Percentiles rank a stretch among this genome's conserved stretches.
These are phyloP conservation scores for Paecilomyces niveus DNA, from an alignment of 2,329 filamentous ascomycete species.

Conservation along the genomic window DNA sequence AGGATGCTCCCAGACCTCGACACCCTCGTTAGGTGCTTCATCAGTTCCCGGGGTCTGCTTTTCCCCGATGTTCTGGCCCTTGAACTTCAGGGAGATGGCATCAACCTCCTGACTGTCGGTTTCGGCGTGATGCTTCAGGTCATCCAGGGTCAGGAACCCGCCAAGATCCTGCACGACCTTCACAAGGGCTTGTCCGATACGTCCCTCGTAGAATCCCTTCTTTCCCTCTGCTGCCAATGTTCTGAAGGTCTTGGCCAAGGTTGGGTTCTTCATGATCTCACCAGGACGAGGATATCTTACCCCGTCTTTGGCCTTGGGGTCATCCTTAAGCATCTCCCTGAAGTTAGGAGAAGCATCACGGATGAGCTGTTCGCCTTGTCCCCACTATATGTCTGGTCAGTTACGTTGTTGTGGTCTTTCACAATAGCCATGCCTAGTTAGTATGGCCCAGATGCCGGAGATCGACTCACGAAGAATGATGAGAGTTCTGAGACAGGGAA, in stretches of 20 bases:
- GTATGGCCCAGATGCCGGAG: background rate
- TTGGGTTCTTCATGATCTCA: conserved; percentile 83
- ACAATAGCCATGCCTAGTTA: background rate
- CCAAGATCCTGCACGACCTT: conserved; percentile 70
- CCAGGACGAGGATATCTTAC: conserved; percentile 69
- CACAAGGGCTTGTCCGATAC: conserved; percentile 72
- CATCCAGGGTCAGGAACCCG: conserved; percentile 69
- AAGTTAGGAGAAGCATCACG: conserved; percentile 75
- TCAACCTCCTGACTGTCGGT: conserved; percentile 71
- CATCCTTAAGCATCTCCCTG: conserved; percentile 77
- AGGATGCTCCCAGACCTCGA: conserved; percentile 93
- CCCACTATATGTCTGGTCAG: conserved; percentile 55
- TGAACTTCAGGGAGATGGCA: conserved; percentile 75
- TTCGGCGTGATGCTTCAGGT: conserved; percentile 70
- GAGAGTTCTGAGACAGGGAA: conserved; percentile 83
- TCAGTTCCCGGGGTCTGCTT: conserved; percentile 39
- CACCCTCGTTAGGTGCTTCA: conserved; percentile 36
- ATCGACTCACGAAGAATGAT: conserved; percentile 54
- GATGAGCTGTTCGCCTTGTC: conserved; percentile 54
- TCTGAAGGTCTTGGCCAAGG: conserved; percentile 73
- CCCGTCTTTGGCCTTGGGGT: conserved; percentile 60
- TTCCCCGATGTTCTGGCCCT: conserved; percentile 54
- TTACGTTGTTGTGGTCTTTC: background rate
- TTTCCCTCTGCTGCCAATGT: conserved; percentile 73
- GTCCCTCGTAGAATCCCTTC: conserved; percentile 82